A percentile compares a stretch with the other conserved stretches of the same genome.
Conservation (phyloP, 2,329 filamentous ascomycete species). For the Aspergillus bombycis region DNA sequence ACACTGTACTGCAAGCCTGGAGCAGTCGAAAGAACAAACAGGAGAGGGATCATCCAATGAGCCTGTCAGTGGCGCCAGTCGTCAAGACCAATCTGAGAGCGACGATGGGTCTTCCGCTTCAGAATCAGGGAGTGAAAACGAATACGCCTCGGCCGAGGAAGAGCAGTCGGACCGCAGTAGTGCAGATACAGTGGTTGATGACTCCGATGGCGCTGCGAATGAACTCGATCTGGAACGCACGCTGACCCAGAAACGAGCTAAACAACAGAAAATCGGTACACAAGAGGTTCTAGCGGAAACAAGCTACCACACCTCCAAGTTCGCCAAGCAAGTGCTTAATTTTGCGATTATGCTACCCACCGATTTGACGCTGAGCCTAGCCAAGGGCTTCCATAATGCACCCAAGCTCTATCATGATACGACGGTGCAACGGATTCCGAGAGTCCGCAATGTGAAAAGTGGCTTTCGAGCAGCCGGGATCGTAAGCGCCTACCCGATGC, state of each 20-base stretch:
- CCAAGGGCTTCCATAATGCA: constrained; percentile 86
- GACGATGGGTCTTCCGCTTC: neutral
- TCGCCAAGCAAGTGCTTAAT: constrained; percentile 71
- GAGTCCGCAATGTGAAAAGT: constrained; percentile 75
- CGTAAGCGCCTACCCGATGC: constrained; percentile 33
- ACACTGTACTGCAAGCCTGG: neutral
- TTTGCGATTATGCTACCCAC: constrained; percentile 80
- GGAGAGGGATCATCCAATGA: neutral
- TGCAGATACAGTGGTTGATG: neutral
- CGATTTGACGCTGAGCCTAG: constrained; percentile 80
- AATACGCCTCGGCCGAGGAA: constrained; percentile 10
- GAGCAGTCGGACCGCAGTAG: neutral
- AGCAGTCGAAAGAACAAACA: neutral
- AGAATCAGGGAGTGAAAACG: neutral
- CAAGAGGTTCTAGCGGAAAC: constrained; percentile 52
- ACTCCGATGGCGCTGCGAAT: neutral
- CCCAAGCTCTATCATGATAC: constrained; percentile 84
- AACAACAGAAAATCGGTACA: constrained; percentile 4
- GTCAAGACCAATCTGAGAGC: neutral
- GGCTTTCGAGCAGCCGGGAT: constrained; percentile 78
- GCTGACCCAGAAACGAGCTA: constrained; percentile 7
- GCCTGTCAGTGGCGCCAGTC: neutral
- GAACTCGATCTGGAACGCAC: constrained; percentile 19
- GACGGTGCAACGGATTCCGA: constrained; percentile 75
- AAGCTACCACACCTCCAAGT: constrained; percentile 67